Base-by-base conservation (phyloP, 2,329 filamentous ascomycete species). In the Alternaria sp. region DNA sequence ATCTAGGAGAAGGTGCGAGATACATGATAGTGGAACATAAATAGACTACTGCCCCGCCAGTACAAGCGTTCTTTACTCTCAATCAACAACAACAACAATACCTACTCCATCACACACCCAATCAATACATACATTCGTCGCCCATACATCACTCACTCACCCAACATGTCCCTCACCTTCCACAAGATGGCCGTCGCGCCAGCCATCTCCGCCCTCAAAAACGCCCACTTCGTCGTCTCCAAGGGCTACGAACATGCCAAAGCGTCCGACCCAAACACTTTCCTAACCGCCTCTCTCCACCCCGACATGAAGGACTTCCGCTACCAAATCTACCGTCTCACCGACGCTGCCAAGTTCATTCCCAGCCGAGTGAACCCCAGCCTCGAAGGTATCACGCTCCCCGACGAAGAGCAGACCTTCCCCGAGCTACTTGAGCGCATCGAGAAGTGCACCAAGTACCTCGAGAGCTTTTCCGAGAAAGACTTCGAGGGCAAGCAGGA, bases 301-400 rank as follows among this genome's bases (percentile, higher is more conserved):
- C 78, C 78, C 0, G 83, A 86, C 73, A 87, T 87, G 85, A 62
- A 72, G n/a, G 70, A 79, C 4, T 73, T 87, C 48, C 60, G 77
- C 59, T 85, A 78, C 74, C 85, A 87, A 67, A 74, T 87, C 69
- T 80, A 84, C 57, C 71, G 72, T 43, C 65, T 76, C 57, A 80
- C 76, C 68, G 80, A 84, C 69, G 73, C 74, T 2, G 77, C 81
- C 38, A 83, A 83, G 59, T 73, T 74, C 57, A 65, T 81, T 36
- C 75, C 80, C 22, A 63, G 72, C 2, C 80, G 82, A 45, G 65
- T 84, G 46, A 80, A 73, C 43, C 63, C 71, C 3, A 76, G 76
- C 34, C 64, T 74, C 38, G 75, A 79, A 14, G 57, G 67, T 16
- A 64, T 78, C 9, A 46, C 65, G 1, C 67, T 81, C 11, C 75